phyloP scores from a whole-genome alignment of 176 grass and related monocot species.

The Otatea glauca region DNA sequence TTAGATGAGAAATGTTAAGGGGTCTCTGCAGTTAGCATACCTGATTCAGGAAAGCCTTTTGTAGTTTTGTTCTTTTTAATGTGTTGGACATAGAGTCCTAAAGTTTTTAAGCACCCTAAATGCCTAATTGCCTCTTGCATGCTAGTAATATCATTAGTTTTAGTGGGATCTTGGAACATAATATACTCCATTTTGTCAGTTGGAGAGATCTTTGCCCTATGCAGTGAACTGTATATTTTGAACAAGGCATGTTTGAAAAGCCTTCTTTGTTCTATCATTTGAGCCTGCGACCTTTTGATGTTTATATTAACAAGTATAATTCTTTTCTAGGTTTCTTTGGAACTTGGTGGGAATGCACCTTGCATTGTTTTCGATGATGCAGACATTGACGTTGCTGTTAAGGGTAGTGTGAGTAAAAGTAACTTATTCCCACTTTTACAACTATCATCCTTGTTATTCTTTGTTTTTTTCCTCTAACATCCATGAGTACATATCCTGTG shows the following conservation, averaged over 20 bases:
- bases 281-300: not conserved
- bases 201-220: conserved; percentile 8
- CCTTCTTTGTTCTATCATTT: conserved; percentile 11
- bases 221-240: not conserved
- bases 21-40: not conserved
- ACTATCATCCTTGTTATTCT: not conserved
- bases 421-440: conserved; percentile 2
- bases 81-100: no score
- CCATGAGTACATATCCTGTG: not conserved
- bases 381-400: conserved; percentile 91
- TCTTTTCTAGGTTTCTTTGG: conserved; percentile 82
- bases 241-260: not conserved
- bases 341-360: conserved; percentile 98
- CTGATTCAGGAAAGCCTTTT: no score
- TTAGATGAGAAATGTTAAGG: conserved; percentile 6
- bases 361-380: conserved; percentile 99
- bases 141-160: conserved; percentile 16
- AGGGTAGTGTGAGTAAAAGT: conserved; percentile 80
- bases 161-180: conserved; percentile 13
- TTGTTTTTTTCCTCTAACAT: conserved; percentile 24
- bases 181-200: not conserved
- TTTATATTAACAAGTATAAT: conserved; percentile 39
- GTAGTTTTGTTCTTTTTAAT: no score
- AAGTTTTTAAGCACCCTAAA: not conserved
- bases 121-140: not conserved